phyloP scores from a whole-genome alignment of 23 red algal species.

The Agarophyton chilense region DNA sequence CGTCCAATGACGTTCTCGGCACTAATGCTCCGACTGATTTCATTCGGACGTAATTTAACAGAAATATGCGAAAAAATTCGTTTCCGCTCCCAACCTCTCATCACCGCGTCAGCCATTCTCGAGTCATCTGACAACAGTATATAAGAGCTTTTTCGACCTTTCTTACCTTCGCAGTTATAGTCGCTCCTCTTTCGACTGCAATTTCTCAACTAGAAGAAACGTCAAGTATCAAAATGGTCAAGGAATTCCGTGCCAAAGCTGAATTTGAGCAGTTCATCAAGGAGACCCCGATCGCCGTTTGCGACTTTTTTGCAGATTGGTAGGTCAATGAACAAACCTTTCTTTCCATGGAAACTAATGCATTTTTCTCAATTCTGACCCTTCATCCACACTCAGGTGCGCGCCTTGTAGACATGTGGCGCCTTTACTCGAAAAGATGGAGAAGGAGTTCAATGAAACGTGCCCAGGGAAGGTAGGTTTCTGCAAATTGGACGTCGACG shows the following conservation, averaged over 20 bases:
- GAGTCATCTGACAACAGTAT: too few relatives aligned
- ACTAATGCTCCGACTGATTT: too few relatives aligned
- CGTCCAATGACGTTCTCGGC: too few relatives aligned
- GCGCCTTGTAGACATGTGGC: slow-evolving; percentile 43
- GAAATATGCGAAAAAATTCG: too few relatives aligned
- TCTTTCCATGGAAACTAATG: background rate
- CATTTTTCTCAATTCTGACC: background rate
- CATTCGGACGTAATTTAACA: too few relatives aligned
- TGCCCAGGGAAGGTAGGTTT: slow-evolving; percentile 16
- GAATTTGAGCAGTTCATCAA: background rate
- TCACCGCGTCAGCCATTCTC: too few relatives aligned
- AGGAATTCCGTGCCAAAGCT: background rate
- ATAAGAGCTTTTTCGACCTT: too few relatives aligned
- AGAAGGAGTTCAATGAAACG: background rate
- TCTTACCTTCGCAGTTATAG: too few relatives aligned
- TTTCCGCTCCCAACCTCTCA: too few relatives aligned
- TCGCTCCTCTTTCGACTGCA: too few relatives aligned
- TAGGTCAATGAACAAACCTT: background rate
- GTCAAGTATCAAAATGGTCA: slow-evolving; percentile 6
- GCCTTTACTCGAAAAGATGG: slow-evolving; percentile 3
- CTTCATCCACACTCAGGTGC: slow-evolving; percentile 14
- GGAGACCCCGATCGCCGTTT: slow-evolving; percentile 30
- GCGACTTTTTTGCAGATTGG: slow-evolving; percentile 53
- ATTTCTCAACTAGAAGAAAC: too few relatives aligned
- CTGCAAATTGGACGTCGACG: slow-evolving; percentile 54